Base-by-base conservation (phyloP, 1,139 yeast species). In the Groenewaldozyma auringiensis region DNA sequence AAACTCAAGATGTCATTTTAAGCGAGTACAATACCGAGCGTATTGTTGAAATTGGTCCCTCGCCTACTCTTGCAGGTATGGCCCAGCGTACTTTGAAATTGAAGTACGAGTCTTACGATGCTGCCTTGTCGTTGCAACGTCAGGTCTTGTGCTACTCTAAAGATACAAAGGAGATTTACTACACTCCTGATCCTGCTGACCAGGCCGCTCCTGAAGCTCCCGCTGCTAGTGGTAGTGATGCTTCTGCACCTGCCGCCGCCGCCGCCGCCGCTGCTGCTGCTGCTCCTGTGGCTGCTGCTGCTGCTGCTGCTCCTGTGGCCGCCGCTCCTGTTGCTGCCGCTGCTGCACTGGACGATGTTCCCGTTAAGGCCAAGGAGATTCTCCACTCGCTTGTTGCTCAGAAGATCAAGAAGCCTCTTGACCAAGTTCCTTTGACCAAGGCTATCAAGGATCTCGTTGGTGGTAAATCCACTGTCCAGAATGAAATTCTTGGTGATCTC, bases 1-100 rank as follows among this genome's bases (percentile, higher is more conserved):
- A 92, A 68, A 92, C 98, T 52, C 98, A 92, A 70, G 98, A 92
- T 74, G 97, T 89, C 50, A 85, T 92, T 66, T 79, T 92, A 65
- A 84, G 86, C 66, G 94, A 88, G 58, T 85, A 80, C 77, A 88
- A 89, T 69, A 85, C 97, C 52, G 98, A 92, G 72, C 78, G 98
- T 63, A 89, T 92, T 53, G 96, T 92, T 55, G 99, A 92, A 70
- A 86, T 92, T 54, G 99, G 99, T 47, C 99, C 99, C 52, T 88
- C 97, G 43, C 98, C 99, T 50, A 92, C 98, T 36, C 77, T 92
- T 64, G 92, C 96, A 35, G 97, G 97, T 56, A 92, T 92, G 99
- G 97, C 98, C 51, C 79, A 86, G 57, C 81, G 97, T 72, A 92
- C 99, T 52, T 79, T 92, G 67, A 89, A 88, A 72, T 87, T 94